Base-by-base conservation (phyloP, 129 eudicot genomes). In the Centaurea solstitialis region DNA sequence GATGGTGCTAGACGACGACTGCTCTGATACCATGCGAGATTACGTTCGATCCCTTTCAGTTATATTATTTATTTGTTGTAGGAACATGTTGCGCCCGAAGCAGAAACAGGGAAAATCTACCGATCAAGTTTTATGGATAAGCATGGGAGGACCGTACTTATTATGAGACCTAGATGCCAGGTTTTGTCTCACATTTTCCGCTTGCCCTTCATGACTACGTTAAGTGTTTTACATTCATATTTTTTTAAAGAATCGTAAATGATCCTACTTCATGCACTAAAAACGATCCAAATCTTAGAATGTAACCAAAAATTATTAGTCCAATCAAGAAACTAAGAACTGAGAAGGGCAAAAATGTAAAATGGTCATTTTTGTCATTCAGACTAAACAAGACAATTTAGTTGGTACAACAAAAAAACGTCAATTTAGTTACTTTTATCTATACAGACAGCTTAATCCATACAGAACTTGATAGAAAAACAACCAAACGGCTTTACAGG, bases 141-240 rank as follows among this genome's bases (percentile, higher is more conserved):
- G 83, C 81, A 71, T 6, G 98, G 98, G 87, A 94, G 98, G 82
- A 71, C 93, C 18, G 88, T 94, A 81, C 92, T 94, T 39, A 90
- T 96, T 79, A 91, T 96, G 95, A 90, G 99, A 81, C 99, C 99
- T 71, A 80, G 89, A 74, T 86, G 93, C 84, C 97, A 96, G 98
- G 99, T 96, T 75, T 72, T 78, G 15, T 80, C 39, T 79, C 76
- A 73, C 50, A 72, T 72, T 64, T 74, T 69, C 37, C 64, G 9
- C 73, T 50, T 64, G 39, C 40, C 23, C 23, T 20, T 41, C 65
- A 57, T 0, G 3, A 17, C 9, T 8, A 57, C 22, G 65, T 57
- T n/a, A 57, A 57, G 22, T 57, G n/a, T 57, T 47, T 15, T 15
- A 17, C 22, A 8, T 57, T 57, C 23, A 57, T 57, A 57, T n/a